phyloP scores from a whole-genome alignment of 179 eudicot species.

The Carnegiea gigantea region DNA sequence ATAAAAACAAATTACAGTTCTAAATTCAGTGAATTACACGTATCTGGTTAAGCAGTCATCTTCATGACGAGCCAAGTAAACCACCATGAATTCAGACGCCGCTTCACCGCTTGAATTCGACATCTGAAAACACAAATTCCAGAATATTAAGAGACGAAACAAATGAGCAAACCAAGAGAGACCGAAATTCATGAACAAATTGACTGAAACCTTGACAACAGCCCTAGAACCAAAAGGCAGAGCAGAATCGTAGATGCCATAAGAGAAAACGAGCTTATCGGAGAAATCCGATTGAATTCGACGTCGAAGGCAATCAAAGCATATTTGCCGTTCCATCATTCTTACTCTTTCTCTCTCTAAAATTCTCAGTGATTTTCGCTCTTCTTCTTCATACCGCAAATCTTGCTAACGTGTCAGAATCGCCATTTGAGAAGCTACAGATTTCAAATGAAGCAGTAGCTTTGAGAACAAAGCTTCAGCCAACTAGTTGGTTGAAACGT shows the following conservation, averaged over 20 bases:
- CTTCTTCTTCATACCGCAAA: background rate
- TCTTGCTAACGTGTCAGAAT: background rate
- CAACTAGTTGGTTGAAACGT: background rate
- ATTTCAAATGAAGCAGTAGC: background rate
- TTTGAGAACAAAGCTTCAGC: background rate
- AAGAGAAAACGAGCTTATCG: conserved; percentile 49
- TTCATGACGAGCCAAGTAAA: conserved; percentile 43
- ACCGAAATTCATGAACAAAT: background rate
- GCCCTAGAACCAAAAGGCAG: conserved; percentile 63
- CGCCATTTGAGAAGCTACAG: background rate
- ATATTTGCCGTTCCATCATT: conserved; percentile 47
- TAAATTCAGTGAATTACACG: conserved; percentile 42
- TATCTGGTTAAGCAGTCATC: conserved; percentile 58
- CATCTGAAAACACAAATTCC: conserved; percentile 34
- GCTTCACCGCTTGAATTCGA: conserved; percentile 37
- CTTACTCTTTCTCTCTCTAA: background rate
- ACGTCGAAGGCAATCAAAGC: conserved; percentile 58
- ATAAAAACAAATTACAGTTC: background rate
- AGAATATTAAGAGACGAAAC: background rate
- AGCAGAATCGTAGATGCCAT: conserved; percentile 57
- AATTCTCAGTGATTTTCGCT: background rate
- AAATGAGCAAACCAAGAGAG: background rate
- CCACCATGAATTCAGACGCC: conserved; percentile 49
- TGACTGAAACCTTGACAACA: conserved; percentile 55
- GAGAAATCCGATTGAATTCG: conserved; percentile 70